Evolutionary conservation across 2,329 filamentous ascomycete genomes (phyloP).

Genomic region (Biscogniauxia marginata): DNA sequence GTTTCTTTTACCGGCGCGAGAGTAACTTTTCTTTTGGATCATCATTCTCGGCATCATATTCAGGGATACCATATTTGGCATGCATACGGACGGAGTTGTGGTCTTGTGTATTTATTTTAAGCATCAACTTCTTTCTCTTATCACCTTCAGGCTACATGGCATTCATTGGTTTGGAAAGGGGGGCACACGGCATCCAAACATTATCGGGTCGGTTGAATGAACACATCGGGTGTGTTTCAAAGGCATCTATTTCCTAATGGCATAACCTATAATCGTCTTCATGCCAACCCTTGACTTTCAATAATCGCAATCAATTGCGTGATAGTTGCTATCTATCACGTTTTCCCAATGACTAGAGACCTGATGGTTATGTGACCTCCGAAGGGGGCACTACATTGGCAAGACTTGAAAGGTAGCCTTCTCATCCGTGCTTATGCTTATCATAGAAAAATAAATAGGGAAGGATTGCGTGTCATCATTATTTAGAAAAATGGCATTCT

Average conservation of each 20-base stretch:
- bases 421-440: too few species aligned
- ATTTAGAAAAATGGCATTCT: too few species aligned
- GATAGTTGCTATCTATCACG: neutral
- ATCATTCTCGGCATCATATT: neutral
- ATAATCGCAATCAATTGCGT: neutral
- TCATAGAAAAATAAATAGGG: too few species aligned
- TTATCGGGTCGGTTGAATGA: neutral
- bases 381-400: too few species aligned
- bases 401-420: too few species aligned
- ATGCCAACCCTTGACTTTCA: neutral
- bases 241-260: neutral
- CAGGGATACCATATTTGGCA: conserved; percentile 4
- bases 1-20: neutral
- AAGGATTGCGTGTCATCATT: too few species aligned
- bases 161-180: neutral
- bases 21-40: neutral
- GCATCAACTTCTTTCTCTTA: neutral
- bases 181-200: neutral
- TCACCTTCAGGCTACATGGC: neutral
- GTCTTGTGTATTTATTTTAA: conserved; percentile 11
- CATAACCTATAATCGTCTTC: neutral
- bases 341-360: too few species aligned
- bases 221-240: neutral
- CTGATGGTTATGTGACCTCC: too few species aligned
- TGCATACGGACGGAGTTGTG: conserved; percentile 18